Evolutionary conservation across 2,329 filamentous ascomycete species (phyloP).

Genomic region (Sarocladium strictum): DNA sequence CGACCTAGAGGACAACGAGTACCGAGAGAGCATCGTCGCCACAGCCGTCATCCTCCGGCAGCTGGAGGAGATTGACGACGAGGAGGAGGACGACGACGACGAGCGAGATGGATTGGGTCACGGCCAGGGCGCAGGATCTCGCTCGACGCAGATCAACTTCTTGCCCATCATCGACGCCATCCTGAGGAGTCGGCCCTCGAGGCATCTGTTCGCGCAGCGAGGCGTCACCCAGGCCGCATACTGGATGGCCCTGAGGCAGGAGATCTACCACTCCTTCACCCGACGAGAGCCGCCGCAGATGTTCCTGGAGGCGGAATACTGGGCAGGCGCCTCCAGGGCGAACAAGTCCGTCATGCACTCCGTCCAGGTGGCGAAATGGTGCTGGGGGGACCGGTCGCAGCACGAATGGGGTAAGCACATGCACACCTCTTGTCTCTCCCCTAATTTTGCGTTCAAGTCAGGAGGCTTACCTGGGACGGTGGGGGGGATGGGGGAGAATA

Average conservation of each 20-base stretch:
- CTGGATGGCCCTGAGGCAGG: conserved; percentile 35
- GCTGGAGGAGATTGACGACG: conserved; percentile 35
- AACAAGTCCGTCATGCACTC: conserved; percentile 36
- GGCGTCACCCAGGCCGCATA: conserved; percentile 33
- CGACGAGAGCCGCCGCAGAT: conserved; percentile 31
- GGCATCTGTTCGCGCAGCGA: conserved; percentile 28
- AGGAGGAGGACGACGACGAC: conserved; percentile 20
- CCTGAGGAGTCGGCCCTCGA: conserved; percentile 28
- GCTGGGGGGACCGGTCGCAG: conserved; percentile 27
- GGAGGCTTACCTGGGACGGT: too few relatives aligned
- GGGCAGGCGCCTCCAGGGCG: conserved; percentile 27
- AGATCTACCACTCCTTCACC: conserved; percentile 35
- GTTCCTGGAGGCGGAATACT: conserved; percentile 27
- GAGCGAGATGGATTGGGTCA: not conserved
- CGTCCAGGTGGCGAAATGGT: conserved; percentile 34
- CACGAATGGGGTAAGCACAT: conserved; percentile 30
- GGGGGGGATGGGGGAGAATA: too few relatives aligned
- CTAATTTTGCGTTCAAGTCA: too few relatives aligned
- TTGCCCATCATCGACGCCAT: conserved; percentile 34
- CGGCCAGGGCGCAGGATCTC: not conserved
- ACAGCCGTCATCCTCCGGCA: conserved; percentile 35
- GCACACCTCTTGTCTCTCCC: too few relatives aligned
- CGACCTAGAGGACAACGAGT: conserved; percentile 29
- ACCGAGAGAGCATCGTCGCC: conserved; percentile 33
- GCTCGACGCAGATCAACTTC: conserved; percentile 28